Evolutionary conservation across 108 stramenopile species (phyloP), one percentile per base, ranked within the genome.

Genomic region (Fistulifera pelliculosa): DNA sequence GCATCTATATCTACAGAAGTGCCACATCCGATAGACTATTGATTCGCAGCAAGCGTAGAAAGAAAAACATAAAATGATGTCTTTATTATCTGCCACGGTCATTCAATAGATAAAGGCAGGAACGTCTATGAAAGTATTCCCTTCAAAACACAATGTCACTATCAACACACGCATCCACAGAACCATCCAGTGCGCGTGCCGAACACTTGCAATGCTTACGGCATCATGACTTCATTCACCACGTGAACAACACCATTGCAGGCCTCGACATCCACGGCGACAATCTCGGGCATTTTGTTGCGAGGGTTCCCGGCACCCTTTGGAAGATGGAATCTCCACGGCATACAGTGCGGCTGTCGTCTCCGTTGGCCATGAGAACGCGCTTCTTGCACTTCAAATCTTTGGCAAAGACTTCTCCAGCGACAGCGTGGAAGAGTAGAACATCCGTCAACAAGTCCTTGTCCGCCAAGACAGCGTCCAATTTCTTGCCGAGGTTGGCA

Each of bases 171-270:
- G n/a, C n/a, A n/a, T n/a, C n/a, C n/a, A n/a, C n/a, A n/a, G n/a
- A n/a, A n/a, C n/a, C n/a, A n/a, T n/a, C n/a, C n/a, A n/a, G n/a
- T n/a, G n/a, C n/a, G n/a, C n/a, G n/a, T n/a, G n/a, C n/a, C n/a
- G n/a, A n/a, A n/a, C n/a, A n/a, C n/a, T n/a, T n/a, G n/a, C n/a
- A n/a, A n/a, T 35, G 31, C 21, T 51, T 24, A 27, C 1, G 45
- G 58, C 27, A 61, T 0, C 16, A 79, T 27, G 38, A 80, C 75
- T 25, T 38, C 21, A 40, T 78, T 74, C 40, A 84, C 61, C 5
- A 64, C 71, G 50, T 84, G 77, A 51, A 80, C 31, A 23, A 80
- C 27, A 8, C 79, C 76, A 53, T 84, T 76, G 54, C 51, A 58
- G 3, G 75, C 79, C 0, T 43, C 2, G 38, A 80, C 44, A 41